These are phyloP conservation scores for Colletotrichum phormii DNA, from an alignment of 2,329 filamentous ascomycete genomes.

Conservation along the genomic window DNA sequence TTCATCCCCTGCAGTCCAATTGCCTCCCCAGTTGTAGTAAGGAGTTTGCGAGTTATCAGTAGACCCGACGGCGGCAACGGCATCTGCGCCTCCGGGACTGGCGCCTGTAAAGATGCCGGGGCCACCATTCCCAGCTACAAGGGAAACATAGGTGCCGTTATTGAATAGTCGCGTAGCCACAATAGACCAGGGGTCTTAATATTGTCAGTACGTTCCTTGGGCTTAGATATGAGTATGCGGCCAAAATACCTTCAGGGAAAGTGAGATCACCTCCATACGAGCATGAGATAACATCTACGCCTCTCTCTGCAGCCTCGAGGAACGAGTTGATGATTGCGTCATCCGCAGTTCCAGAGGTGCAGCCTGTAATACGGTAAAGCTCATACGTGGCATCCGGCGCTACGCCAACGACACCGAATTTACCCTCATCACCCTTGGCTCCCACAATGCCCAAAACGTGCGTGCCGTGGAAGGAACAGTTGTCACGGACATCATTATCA, in stretches of 20 bases:
- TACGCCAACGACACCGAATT: constrained; percentile 40
- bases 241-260: constrained; percentile 11
- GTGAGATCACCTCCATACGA: not conserved
- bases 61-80: constrained; percentile 26
- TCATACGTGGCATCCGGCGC: constrained; percentile 41
- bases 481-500: constrained; percentile 19
- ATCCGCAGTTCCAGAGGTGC: constrained; percentile 20
- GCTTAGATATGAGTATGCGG: rapidly evolving
- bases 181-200: constrained; percentile 8
- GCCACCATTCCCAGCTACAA: constrained; percentile 15
- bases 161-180: constrained; percentile 17
- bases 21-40: constrained; percentile 24
- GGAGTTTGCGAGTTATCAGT: constrained; percentile 29
- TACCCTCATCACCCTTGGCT: constrained; percentile 19
- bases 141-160: constrained; percentile 16
- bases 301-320: constrained; percentile 17
- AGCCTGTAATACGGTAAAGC: constrained; percentile 40
- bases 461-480: constrained; percentile 15
- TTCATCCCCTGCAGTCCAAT: constrained; percentile 15
- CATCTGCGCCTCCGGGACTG: constrained; percentile 14
- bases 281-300: constrained; percentile 11
- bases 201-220: not conserved
- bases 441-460: constrained; percentile 18
- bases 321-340: constrained; percentile 19
- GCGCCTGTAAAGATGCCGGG: constrained; percentile 15